Base-by-base conservation (phyloP, 163 green algal genomes). In the Volvox carteri region DNA sequence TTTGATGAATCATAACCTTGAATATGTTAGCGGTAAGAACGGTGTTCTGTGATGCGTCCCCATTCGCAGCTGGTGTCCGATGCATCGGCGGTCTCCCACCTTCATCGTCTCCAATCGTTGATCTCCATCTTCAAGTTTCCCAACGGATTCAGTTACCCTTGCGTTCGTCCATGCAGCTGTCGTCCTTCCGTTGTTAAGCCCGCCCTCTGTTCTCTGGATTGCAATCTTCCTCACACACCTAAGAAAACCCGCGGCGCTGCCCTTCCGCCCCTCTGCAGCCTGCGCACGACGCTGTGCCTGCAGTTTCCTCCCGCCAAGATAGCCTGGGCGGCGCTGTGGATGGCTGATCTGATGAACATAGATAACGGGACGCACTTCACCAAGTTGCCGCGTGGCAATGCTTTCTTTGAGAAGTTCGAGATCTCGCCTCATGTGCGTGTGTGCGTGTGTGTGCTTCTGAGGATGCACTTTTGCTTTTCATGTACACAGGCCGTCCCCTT, bases 201-300 rank as follows among this genome's bases (percentile, higher is more conserved):
- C 37, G 23, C 60, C 19, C 58, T 30, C 58, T 30, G 58, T 19
- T 14, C 48, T 11, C 48, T 58, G 48, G 12, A 14, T 11, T 58
- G 14, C 48, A 11, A 14, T 58, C 48, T 58, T 58, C 14, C 48
- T 58, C 14, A 58, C 14, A 11, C 48, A 23, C 48, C 48, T 14
- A 28, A n/a, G 12, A 58, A 12, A 12, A 58, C 50, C 50, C 8
- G 35, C 67, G 12, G 37, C 68, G 37, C 68, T 54, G 9, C 72
- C 72, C 72, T 60, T 37, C 70, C 70, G 41, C 72, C 42, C 73
- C 23, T 0, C 9, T 8, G 80, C 92, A 95, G 92, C 76, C 46
- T 93, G 85, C 90, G 90, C 39, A 95, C 93, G 46, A 93, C 83
- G 35, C 77, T 94, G 76, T 88, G 90, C 78, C 75, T 95, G 44